Evolutionary conservation across 306 rosid species (phyloP).

Genomic region (Ormosia semicastrata): DNA sequence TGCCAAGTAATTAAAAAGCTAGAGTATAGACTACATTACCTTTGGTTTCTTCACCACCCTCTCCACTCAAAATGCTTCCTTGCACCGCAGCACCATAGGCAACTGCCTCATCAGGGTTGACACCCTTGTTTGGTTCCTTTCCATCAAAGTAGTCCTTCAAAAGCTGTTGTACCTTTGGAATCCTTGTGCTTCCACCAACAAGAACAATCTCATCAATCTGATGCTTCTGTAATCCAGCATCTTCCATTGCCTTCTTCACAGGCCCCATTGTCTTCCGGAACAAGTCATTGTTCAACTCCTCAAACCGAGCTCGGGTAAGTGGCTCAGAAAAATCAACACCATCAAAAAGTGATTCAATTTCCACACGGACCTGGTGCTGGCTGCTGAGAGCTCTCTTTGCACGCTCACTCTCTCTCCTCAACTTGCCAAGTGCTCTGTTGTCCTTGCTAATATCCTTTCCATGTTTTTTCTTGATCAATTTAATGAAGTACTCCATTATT

Average conservation of each 20-base stretch:
- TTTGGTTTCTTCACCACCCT: slow-evolving; percentile 96
- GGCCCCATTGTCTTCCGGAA: slow-evolving; percentile 99
- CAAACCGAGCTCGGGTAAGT: slow-evolving; percentile 89
- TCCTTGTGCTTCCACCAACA: slow-evolving; percentile 97
- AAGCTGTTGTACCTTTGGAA: slow-evolving; percentile 94
- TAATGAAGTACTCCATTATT: slow-evolving; percentile 96
- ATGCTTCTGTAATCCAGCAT: slow-evolving; percentile 88
- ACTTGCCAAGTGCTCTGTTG: slow-evolving; percentile 93
- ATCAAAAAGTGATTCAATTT: slow-evolving; percentile 95
- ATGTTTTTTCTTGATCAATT: slow-evolving; percentile 94
- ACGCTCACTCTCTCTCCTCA: slow-evolving; percentile 90
- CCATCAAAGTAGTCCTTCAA: slow-evolving; percentile 93
- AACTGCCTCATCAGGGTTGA: slow-evolving; percentile 97
- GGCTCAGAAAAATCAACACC: slow-evolving; percentile 89
- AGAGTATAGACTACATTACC: slow-evolving; percentile 40
- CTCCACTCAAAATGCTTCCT: slow-evolving; percentile 99
- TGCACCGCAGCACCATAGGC: slow-evolving; percentile 98
- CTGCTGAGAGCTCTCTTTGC: slow-evolving; percentile 99
- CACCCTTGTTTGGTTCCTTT: slow-evolving; percentile 99
- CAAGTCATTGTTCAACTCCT: slow-evolving; percentile 94
- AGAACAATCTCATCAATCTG: slow-evolving; percentile 96
- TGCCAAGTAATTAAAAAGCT: not conserved
- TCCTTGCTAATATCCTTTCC: slow-evolving; percentile 97
- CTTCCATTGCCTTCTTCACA: slow-evolving; percentile 97
- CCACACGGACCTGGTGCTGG: slow-evolving; percentile 99